A percentile compares a stretch with the other conserved stretches of the same genome.
Evolutionary conservation across 176 grass and related monocot genomes (phyloP).

Genomic region (Triticum turgidum): DNA sequence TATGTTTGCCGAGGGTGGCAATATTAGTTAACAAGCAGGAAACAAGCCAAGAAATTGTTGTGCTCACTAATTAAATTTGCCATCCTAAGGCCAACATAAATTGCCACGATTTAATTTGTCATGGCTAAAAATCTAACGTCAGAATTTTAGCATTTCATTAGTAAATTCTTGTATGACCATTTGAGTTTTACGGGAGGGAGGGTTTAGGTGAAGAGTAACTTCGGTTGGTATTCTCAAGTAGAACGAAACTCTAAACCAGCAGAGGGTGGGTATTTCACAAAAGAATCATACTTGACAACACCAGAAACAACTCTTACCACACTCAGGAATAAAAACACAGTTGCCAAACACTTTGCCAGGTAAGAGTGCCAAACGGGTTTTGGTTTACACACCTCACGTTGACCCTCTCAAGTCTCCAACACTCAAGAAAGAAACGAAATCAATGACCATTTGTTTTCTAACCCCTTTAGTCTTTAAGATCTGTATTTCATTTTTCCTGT

Average conservation of each 20-base stretch:
- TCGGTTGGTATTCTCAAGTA: not conserved
- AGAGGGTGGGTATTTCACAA: not conserved
- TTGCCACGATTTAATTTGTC: too few species aligned
- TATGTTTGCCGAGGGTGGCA: too few species aligned
- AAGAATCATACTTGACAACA: not conserved
- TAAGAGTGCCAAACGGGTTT: not conserved
- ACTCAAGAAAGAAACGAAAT: not conserved
- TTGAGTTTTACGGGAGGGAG: too few species aligned
- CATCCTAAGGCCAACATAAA: too few species aligned
- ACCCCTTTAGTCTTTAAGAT: not conserved
- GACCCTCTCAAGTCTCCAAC: slow-evolving; percentile 10
- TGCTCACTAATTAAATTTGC: too few species aligned
- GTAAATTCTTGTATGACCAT: too few species aligned
- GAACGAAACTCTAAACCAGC: not conserved
- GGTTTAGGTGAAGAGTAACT: not conserved
- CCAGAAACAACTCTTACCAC: not conserved
- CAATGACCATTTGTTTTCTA: not conserved
- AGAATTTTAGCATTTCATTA: too few species aligned
- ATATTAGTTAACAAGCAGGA: too few species aligned
- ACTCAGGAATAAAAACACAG: not conserved
- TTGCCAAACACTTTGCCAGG: not conserved
- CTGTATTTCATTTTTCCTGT: slow-evolving; percentile 33
- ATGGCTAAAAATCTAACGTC: too few species aligned
- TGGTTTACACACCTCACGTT: slow-evolving; percentile 20
- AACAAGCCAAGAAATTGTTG: too few species aligned